These are phyloP conservation scores for Cyclaneusma minus DNA, from an alignment of 2,329 filamentous ascomycete genomes.

Conservation along the genomic window DNA sequence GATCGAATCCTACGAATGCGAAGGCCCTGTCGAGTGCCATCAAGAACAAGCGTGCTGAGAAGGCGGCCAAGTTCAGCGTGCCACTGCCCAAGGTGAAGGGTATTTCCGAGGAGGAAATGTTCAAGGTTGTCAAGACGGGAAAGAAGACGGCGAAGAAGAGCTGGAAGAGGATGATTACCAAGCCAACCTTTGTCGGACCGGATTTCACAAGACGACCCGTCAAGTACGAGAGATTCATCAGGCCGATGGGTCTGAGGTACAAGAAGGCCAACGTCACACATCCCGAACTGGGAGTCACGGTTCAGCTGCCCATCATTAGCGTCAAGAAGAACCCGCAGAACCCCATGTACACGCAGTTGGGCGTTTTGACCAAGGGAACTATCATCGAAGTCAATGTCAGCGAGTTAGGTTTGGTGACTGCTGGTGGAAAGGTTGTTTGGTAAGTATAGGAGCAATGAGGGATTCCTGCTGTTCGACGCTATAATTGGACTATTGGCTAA, in stretches of 20 bases:
- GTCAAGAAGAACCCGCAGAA: slow-evolving; percentile 82
- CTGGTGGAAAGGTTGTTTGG: slow-evolving; percentile 88
- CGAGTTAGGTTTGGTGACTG: slow-evolving; percentile 81
- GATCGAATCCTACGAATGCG: slow-evolving; percentile 38
- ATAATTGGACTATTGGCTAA: too few species aligned
- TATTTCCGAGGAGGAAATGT: slow-evolving; percentile 94
- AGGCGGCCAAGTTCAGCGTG: slow-evolving; percentile 84
- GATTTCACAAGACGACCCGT: slow-evolving; percentile 84
- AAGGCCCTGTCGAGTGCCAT: slow-evolving; percentile 71
- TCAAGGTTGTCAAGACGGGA: slow-evolving; percentile 89
- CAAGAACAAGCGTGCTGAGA: slow-evolving; percentile 90
- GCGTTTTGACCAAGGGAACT: slow-evolving; percentile 75
- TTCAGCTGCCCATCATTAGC: slow-evolving; percentile 62
- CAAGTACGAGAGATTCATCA: slow-evolving; percentile 57
- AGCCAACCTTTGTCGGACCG: slow-evolving; percentile 77
- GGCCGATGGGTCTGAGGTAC: slow-evolving; percentile 64
- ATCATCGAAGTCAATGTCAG: slow-evolving; percentile 85
- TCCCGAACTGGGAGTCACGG: slow-evolving; percentile 71
- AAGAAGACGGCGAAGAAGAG: slow-evolving; percentile 85
- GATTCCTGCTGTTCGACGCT: too few species aligned
- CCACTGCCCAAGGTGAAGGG: slow-evolving; percentile 88
- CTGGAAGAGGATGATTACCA: slow-evolving; percentile 51
- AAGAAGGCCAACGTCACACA: slow-evolving; percentile 65
- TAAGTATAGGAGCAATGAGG: too few species aligned
- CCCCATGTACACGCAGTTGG: slow-evolving; percentile 82